Conservation (phyloP, 345 rosid species). For the Corymbia maculata region DNA sequence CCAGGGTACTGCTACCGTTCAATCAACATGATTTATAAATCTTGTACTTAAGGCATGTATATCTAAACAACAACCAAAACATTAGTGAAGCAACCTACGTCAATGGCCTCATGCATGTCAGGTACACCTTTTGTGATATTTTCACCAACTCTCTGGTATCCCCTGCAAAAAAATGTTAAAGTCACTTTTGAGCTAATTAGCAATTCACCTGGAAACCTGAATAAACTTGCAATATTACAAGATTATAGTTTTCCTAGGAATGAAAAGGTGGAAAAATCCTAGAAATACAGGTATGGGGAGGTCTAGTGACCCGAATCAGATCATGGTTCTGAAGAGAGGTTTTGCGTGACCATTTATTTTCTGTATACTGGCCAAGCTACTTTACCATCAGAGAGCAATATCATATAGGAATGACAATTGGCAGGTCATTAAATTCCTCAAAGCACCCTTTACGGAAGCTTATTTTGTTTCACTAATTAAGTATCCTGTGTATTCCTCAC, state of each 20-base stretch:
- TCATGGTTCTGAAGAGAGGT: not conserved
- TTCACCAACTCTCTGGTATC: slow-evolving; percentile 75
- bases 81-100: slow-evolving; percentile 25
- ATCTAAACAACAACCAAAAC: not conserved
- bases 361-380: not conserved
- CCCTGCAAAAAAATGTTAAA: slow-evolving; percentile 45
- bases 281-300: not conserved
- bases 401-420: not conserved
- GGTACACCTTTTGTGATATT: slow-evolving; percentile 77
- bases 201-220: not conserved
- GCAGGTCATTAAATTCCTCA: not conserved
- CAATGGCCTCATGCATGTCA: slow-evolving; percentile 81
- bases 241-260: not conserved
- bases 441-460: not conserved
- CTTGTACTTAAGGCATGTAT: not conserved
- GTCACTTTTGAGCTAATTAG: not conserved
- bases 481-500: not conserved
- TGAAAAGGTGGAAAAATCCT: not conserved
- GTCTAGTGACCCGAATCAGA: not conserved
- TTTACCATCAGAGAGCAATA: not conserved
- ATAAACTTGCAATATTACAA: not conserved
- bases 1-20: not conserved
- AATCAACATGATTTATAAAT: not conserved
- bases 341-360: not conserved
- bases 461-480: not conserved